Evolutionary conservation across 192 early-diverging fungal genomes (phyloP).

Genomic region (Backusella tarrabulga): DNA sequence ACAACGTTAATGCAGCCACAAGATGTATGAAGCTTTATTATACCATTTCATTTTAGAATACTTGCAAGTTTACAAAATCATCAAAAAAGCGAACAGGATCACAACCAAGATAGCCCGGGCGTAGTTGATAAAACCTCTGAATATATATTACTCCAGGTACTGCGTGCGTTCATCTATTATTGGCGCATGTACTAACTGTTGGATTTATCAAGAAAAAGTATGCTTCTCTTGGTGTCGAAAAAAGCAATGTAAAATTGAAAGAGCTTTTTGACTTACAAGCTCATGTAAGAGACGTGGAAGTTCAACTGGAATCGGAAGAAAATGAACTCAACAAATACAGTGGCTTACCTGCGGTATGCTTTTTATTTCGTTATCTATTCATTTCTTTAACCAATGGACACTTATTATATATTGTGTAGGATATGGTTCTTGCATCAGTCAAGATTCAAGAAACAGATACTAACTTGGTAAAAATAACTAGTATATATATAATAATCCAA

Average conservation of each 20-base stretch:
- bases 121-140: background rate
- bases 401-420: background rate
- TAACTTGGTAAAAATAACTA: background rate
- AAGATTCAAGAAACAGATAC: background rate
- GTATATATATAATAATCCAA: background rate
- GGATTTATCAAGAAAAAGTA: background rate
- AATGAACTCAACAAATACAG: background rate
- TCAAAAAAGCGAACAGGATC: background rate
- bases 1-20: too few relatives aligned
- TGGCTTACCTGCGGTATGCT: background rate
- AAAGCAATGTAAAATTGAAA: background rate
- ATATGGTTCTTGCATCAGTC: background rate
- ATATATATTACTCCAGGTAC: background rate
- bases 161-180: background rate
- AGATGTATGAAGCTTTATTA: background rate
- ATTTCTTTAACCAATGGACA: background rate
- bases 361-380: background rate
- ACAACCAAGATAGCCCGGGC: background rate
- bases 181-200: background rate
- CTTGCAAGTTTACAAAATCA: background rate
- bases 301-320: background rate
- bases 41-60: background rate
- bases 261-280: background rate
- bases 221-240: background rate
- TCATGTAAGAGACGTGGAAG: background rate